These are phyloP conservation scores for Letharia columbiana DNA, from an alignment of 495 filamentous ascomycete genomes.

Conservation along the genomic window DNA sequence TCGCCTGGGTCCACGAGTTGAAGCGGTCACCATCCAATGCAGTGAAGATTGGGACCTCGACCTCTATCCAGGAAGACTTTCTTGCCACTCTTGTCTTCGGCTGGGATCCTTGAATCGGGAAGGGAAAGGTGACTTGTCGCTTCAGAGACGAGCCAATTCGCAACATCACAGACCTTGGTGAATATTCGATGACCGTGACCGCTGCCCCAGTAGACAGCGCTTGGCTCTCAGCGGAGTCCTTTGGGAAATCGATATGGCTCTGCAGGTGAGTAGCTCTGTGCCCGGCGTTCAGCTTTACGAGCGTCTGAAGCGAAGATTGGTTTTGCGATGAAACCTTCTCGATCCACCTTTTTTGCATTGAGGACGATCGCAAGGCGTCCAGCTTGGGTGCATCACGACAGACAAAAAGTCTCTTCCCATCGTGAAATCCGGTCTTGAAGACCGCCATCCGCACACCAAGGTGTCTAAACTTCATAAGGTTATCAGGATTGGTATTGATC, in stretches of 20 bases:
- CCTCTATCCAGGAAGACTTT: slow-evolving; percentile 39
- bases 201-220: slow-evolving; percentile 12
- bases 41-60: slow-evolving; percentile 33
- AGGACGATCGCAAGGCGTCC: neutral
- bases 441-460: neutral
- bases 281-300: neutral
- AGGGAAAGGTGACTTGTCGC: slow-evolving; percentile 33
- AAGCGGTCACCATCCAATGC: slow-evolving; percentile 17
- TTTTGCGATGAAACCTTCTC: neutral
- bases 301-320: neutral
- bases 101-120: slow-evolving; percentile 32
- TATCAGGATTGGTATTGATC: slow-evolving; percentile 14
- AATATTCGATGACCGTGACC: slow-evolving; percentile 26
- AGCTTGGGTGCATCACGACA: slow-evolving; percentile 2
- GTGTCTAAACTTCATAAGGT: neutral
- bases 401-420: slow-evolving; percentile 1
- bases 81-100: slow-evolving; percentile 38
- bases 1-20: slow-evolving; percentile 33
- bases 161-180: slow-evolving; percentile 25
- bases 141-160: slow-evolving; percentile 23
- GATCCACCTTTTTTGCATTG: neutral
- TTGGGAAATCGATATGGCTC: neutral
- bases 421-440: neutral
- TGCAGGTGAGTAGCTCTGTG: slow-evolving; percentile 2
- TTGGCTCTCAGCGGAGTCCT: neutral